Percentiles rank a stretch among this genome's conserved stretches.
Conservation (phyloP, 2,329 filamentous ascomycete genomes). For the Sclerotinia sclerotiorum region DNA sequence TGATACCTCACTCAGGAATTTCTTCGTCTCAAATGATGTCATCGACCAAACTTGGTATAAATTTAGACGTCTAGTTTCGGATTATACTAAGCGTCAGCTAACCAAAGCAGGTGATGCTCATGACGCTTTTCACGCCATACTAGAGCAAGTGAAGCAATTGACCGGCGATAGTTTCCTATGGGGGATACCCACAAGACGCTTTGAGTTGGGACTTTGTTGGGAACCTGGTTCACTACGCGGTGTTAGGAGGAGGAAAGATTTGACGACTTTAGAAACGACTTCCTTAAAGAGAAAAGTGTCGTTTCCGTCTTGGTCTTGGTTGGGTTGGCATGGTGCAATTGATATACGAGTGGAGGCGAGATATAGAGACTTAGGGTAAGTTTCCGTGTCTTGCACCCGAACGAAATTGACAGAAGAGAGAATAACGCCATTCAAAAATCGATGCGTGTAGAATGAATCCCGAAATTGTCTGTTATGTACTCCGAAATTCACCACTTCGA, state of each 20-base stretch:
- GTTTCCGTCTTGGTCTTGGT: conserved; percentile 12
- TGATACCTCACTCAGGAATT: not conserved
- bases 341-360: not conserved
- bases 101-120: not conserved
- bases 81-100: not conserved
- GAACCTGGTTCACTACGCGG: not conserved
- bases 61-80: not conserved
- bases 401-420: not conserved
- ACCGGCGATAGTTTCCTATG: not conserved
- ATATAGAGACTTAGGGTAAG: conserved; percentile 4
- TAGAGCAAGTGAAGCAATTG: conserved; percentile 1
- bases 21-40: not conserved
- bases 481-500: conserved; percentile 4
- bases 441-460: not conserved
- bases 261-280: not conserved
- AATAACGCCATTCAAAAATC: not conserved
- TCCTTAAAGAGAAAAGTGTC: not conserved
- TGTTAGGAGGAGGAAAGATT: not conserved
- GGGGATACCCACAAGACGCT: not conserved
- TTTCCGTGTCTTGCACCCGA: not conserved
- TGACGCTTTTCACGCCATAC: not conserved
- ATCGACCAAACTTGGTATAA: not conserved
- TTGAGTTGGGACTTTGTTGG: conserved; percentile 9
- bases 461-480: conserved; percentile 11
- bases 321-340: not conserved